These are phyloP conservation scores for Phytopythium aichiense DNA, from an alignment of 352 stramenopile species.

Conservation along the genomic window DNA sequence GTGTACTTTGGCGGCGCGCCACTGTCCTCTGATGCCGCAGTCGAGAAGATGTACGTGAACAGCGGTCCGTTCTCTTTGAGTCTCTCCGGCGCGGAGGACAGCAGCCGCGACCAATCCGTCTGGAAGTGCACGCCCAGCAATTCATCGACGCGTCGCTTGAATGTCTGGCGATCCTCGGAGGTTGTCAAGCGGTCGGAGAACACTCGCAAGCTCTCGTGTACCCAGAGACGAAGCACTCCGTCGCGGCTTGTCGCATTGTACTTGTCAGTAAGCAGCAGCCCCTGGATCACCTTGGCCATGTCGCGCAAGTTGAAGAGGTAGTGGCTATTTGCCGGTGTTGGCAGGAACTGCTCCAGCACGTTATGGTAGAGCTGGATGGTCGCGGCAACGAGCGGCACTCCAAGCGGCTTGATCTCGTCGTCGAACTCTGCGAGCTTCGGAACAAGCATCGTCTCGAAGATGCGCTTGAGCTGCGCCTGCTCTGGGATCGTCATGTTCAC, in stretches of 20 bases:
- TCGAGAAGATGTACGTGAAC: conserved; percentile 80
- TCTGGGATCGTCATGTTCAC: conserved; percentile 89
- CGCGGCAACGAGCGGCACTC: conserved; percentile 57
- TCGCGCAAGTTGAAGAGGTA: conserved; percentile 90
- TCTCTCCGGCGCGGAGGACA: conserved; percentile 51
- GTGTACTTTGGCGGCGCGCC: conserved; percentile 39
- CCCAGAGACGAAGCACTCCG: conserved; percentile 80
- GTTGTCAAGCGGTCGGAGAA: conserved; percentile 91
- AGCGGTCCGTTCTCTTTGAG: conserved; percentile 78
- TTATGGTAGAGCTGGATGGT: conserved; percentile 88
- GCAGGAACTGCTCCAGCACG: conserved; percentile 82
- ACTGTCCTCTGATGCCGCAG: conserved; percentile 21
- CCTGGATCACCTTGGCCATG: conserved; percentile 88
- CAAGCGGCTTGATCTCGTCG: conserved; percentile 85
- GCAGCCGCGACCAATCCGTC: conserved; percentile 66
- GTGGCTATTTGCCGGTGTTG: conserved; percentile 86
- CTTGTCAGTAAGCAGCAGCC: conserved; percentile 72
- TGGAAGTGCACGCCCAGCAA: conserved; percentile 73
- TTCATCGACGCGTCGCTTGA: conserved; percentile 85
- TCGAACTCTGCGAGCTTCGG: conserved; percentile 85
- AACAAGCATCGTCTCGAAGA: conserved; percentile 88
- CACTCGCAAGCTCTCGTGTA: conserved; percentile 88
- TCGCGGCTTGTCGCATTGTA: conserved; percentile 67
- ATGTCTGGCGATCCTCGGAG: conserved; percentile 82
- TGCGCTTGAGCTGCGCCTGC: conserved; percentile 77